Evolutionary conservation across 805 yeast species (phyloP).

Genomic region (Zygoascus flipseniorum): DNA sequence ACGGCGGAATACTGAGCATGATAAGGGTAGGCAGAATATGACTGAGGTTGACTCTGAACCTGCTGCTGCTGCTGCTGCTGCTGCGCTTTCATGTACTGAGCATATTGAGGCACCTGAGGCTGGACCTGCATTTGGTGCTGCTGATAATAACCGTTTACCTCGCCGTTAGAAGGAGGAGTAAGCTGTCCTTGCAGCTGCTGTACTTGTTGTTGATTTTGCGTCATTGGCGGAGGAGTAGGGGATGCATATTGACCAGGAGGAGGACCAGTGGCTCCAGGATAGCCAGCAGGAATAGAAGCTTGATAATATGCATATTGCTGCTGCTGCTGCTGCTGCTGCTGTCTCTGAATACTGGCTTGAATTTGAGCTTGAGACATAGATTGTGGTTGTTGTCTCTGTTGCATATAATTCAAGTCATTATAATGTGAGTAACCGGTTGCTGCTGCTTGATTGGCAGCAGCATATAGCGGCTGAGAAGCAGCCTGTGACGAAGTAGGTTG

Average conservation of each 20-base stretch:
- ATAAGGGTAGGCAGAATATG: background rate
- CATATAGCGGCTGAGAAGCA: background rate
- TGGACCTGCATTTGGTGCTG: slow-evolving; percentile 3
- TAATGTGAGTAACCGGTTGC: background rate
- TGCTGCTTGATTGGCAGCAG: background rate
- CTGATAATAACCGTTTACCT: background rate
- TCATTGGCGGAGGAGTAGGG: background rate
- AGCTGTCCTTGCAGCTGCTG: background rate
- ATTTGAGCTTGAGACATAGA: background rate
- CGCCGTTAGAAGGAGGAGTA: background rate
- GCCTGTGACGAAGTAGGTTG: background rate
- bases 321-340: slow-evolving; percentile 7
- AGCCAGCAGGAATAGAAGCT: background rate
- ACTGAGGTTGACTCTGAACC: background rate
- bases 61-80: slow-evolving; percentile 5
- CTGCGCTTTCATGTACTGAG: background rate
- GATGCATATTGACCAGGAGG: background rate
- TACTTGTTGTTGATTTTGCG: background rate
- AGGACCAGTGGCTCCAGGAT: background rate
- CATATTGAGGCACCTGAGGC: background rate
- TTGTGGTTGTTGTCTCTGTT: background rate
- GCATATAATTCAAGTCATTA: background rate
- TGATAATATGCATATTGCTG: slow-evolving; percentile 10
- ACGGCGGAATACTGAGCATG: background rate
- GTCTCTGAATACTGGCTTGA: background rate